phyloP scores from a whole-genome alignment of 148 eudicot species.

The Silene uniflora region DNA sequence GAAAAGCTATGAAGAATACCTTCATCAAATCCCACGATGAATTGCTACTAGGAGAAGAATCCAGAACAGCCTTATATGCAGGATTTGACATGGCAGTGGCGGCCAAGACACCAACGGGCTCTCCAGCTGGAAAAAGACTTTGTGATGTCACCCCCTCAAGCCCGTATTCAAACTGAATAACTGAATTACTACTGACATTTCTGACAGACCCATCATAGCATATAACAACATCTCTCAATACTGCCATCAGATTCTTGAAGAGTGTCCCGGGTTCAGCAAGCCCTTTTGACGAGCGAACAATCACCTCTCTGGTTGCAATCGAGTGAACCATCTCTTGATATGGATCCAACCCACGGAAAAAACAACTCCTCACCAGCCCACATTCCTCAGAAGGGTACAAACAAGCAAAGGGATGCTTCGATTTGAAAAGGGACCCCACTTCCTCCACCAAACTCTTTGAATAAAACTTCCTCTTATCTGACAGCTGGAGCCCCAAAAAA shows the following conservation, averaged over 20 bases:
- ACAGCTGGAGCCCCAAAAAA: conserved; percentile 72
- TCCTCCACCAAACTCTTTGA: conserved; percentile 53
- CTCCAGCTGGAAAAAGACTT: conserved; percentile 77
- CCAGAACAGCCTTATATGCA: conserved; percentile 96
- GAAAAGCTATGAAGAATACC: conserved; percentile 38
- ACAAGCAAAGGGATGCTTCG: conserved; percentile 49
- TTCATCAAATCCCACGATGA: conserved; percentile 98
- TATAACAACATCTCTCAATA: conserved; percentile 83
- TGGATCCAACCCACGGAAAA: conserved; percentile 77
- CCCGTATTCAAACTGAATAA: conserved; percentile 89
- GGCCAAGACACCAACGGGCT: conserved; percentile 95
- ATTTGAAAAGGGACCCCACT: conserved; percentile 51
- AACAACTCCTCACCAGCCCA: conserved; percentile 64
- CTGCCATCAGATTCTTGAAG: conserved; percentile 92
- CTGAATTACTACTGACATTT: conserved; percentile 70
- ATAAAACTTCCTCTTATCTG: conserved; percentile 71
- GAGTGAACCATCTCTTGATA: conserved; percentile 90
- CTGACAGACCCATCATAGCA: conserved; percentile 92
- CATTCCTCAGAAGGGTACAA: conserved; percentile 55
- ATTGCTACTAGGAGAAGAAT: conserved; percentile 90
- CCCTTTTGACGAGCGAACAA: conserved; percentile 80
- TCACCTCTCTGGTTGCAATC: conserved; percentile 78
- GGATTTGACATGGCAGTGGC: conserved; percentile 99
- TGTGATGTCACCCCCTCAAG: conserved; percentile 34
- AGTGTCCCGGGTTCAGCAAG: conserved; percentile 92